Evolutionary conservation across 2,329 filamentous ascomycete genomes (phyloP), one percentile per base, ranked within the genome.

Genomic region (Fusarium verrucosum): DNA sequence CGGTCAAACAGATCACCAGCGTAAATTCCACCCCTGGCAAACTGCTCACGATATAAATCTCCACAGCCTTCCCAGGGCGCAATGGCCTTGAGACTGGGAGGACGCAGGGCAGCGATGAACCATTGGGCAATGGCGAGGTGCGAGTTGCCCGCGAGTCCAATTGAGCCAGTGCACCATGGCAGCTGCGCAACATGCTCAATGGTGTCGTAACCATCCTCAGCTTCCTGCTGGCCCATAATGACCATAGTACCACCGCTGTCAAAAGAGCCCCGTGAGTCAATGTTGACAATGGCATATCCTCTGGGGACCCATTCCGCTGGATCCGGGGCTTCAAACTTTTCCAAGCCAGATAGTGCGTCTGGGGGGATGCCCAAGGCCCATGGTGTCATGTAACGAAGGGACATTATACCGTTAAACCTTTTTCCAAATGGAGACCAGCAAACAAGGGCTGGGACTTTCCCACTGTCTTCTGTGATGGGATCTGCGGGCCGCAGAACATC

Each of bases 381-480:
- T 0, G 56, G 54, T 1, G 59, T 54, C 56, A 59, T 59, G 1
- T 10, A 59, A 6, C 0, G 56, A n/a, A n/a, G n/a, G n/a, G n/a
- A 59, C 7, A 59, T 13, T 9, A 59, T 32, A 1, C 56, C 56
- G 2, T 59, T 59, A 19, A 59, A 59, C 14, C 59, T 59, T 10
- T 59, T 59, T 6, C 56, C 56, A 1, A 59, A 59, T 10, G 56
- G 56, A 0, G 56, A 59, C 56, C 56, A 59, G 26, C 56, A 59
- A 1, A 59, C 30, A 4, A 59, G 52, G 0, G 54, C 54, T 7
- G 56, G 56, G 7, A 59, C 19, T 9, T 44, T 9, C 11, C 52
- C 56, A 35, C n/a, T n/a, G n/a, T n/a, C n/a, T n/a, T 59, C 10
- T 3, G 26, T 59, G 1, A 52, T 22, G 0, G 56, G 56, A 14